phyloP scores from a whole-genome alignment of 179 eudicot genomes.

The Heliamphora pulchella region DNA sequence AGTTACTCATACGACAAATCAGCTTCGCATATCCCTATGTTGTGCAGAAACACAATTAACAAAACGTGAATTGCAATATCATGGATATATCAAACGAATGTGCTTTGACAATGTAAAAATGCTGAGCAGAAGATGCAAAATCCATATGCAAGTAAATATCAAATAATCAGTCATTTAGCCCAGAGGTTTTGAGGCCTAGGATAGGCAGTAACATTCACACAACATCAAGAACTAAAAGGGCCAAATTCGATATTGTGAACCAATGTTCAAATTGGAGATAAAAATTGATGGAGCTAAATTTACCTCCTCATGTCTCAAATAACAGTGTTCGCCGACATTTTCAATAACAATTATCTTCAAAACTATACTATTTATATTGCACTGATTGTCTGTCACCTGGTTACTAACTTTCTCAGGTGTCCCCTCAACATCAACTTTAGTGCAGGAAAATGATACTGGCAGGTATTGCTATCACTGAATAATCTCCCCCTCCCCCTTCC shows the following conservation, averaged over 20 bases:
- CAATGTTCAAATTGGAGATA: background rate
- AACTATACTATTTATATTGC: background rate
- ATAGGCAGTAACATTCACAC: background rate
- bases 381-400: background rate
- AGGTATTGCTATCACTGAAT: background rate
- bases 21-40: background rate
- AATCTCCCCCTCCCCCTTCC: too few relatives aligned
- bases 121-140: background rate
- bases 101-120: background rate
- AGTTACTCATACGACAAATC: conserved; percentile 14
- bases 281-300: background rate
- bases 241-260: background rate
- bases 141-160: background rate
- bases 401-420: background rate
- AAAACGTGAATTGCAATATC: background rate
- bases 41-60: background rate
- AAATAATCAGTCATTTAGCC: background rate
- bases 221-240: background rate
- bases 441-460: background rate
- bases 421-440: background rate
- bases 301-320: background rate
- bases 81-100: background rate
- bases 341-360: background rate
- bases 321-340: background rate
- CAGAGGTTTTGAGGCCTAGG: background rate